Percentiles rank a stretch among this genome's conserved stretches.
These are phyloP conservation scores for Pichia eremophila DNA, from an alignment of 805 yeast genomes.

Conservation along the genomic window DNA sequence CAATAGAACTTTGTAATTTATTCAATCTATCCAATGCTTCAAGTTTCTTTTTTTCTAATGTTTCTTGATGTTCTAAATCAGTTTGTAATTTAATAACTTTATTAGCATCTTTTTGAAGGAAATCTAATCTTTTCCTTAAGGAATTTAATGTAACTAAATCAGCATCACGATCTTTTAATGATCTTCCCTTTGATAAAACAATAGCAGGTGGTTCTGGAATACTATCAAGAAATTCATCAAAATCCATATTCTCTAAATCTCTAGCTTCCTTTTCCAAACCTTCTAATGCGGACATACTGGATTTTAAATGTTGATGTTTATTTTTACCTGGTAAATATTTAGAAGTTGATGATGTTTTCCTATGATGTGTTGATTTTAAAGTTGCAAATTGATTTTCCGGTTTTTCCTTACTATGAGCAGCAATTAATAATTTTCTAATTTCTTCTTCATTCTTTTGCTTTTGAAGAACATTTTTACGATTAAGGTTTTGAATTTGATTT, in stretches of 20 bases:
- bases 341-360: neutral
- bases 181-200: neutral
- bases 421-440: constrained; percentile 60
- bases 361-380: neutral
- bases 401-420: constrained; percentile 37
- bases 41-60: constrained; percentile 49
- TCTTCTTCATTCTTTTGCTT: constrained; percentile 71
- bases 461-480: constrained; percentile 49
- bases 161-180: constrained; percentile 26
- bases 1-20: constrained; percentile 45
- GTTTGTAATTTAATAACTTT: constrained; percentile 61
- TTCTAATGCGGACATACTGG: constrained; percentile 7
- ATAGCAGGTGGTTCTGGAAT: constrained; percentile 9
- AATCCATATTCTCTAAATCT: constrained; percentile 78
- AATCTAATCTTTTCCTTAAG: constrained; percentile 48
- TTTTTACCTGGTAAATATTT: constrained; percentile 1
- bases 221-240: constrained; percentile 37
- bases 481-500: constrained; percentile 52
- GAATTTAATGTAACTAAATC: constrained; percentile 48
- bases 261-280: constrained; percentile 73
- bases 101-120: constrained; percentile 65
- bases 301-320: constrained; percentile 1
- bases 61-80: constrained; percentile 37
- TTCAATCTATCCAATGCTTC: constrained; percentile 64
- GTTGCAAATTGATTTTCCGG: constrained; percentile 22